Percentiles rank a stretch among this genome's conserved stretches.
Evolutionary conservation across 345 rosid species (phyloP).

Genomic region (Populus alba): DNA sequence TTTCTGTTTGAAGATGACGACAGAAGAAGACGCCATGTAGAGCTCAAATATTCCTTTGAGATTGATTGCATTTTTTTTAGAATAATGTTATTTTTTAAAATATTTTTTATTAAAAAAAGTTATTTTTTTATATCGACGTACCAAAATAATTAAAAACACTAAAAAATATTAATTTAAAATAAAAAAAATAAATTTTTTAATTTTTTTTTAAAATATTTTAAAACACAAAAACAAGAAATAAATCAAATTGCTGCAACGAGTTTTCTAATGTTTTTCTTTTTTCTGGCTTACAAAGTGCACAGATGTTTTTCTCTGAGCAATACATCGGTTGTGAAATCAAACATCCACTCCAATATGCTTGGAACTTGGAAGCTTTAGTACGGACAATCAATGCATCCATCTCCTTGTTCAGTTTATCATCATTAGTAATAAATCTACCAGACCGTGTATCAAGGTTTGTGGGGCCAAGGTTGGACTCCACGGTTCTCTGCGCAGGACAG

Average conservation of each 20-base stretch:
- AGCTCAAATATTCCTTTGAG: slow-evolving; percentile 48
- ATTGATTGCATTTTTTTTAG: too few relatives aligned
- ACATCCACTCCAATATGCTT: neutral
- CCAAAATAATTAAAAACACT: too few relatives aligned
- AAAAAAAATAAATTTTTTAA: too few relatives aligned
- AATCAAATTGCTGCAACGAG: neutral
- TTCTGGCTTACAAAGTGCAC: neutral
- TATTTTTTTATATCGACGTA: too few relatives aligned
- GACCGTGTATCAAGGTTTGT: neutral
- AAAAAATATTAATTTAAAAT: too few relatives aligned
- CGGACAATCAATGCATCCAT: neutral
- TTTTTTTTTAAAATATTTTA: too few relatives aligned
- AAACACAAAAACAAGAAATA: too few relatives aligned
- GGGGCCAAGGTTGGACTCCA: neutral
- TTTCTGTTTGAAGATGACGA: slow-evolving; percentile 44
- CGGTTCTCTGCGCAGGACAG: neutral
- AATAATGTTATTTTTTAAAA: too few relatives aligned
- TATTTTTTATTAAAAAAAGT: too few relatives aligned
- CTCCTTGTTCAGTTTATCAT: neutral
- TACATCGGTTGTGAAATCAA: neutral
- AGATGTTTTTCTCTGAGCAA: neutral
- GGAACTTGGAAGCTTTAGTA: neutral
- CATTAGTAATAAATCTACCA: neutral
- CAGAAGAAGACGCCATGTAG: slow-evolving; percentile 52
- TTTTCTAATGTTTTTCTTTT: neutral